Evolutionary conservation across 2,329 filamentous ascomycete genomes (phyloP).

Genomic region (Penicillium olsonii): DNA sequence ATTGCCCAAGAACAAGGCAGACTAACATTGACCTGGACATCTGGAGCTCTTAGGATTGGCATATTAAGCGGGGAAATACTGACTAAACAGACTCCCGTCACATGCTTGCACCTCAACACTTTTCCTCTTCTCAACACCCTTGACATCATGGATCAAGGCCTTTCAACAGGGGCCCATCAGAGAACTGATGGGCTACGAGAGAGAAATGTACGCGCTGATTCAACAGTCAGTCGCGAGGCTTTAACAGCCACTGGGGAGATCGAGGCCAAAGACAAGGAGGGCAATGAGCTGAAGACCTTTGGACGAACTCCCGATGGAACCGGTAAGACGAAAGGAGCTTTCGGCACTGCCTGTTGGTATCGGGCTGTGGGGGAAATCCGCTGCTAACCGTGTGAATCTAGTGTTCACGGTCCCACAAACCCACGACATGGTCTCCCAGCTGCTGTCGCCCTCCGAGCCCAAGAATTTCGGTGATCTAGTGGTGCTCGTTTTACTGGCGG

Average conservation of each 20-base stretch:
- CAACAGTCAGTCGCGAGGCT: slow-evolving; percentile 51
- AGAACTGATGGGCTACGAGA: slow-evolving; percentile 49
- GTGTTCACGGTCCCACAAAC: slow-evolving; percentile 95
- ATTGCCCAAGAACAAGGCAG: too few species aligned
- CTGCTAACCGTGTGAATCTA: slow-evolving; percentile 43
- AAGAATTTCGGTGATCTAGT: slow-evolving; percentile 88
- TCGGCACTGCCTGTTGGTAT: too few species aligned
- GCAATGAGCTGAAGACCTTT: slow-evolving; percentile 74
- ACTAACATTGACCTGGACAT: too few species aligned
- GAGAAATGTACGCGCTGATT: slow-evolving; percentile 45
- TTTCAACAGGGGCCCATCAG: slow-evolving; percentile 39
- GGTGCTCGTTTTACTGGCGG: slow-evolving; percentile 75
- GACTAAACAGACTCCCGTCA: slow-evolving; percentile 22
- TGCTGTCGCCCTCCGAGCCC: slow-evolving; percentile 89
- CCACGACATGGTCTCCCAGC: slow-evolving; percentile 98
- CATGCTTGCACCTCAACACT: slow-evolving; percentile 29
- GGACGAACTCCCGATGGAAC: slow-evolving; percentile 88
- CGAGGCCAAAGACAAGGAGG: slow-evolving; percentile 50
- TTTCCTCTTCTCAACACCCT: slow-evolving; percentile 21
- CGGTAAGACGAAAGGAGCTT: slow-evolving; percentile 55
- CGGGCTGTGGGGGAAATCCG: slow-evolving; percentile 8
- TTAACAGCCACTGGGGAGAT: slow-evolving; percentile 32
- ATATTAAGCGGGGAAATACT: slow-evolving; percentile 7
- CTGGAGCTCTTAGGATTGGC: too few species aligned
- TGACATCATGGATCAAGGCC: slow-evolving; percentile 40